Percentiles rank a stretch among this genome's conserved stretches.
These are phyloP conservation scores for Rubia balearica DNA, from an alignment of 305 asterid genomes.

Conservation along the genomic window DNA sequence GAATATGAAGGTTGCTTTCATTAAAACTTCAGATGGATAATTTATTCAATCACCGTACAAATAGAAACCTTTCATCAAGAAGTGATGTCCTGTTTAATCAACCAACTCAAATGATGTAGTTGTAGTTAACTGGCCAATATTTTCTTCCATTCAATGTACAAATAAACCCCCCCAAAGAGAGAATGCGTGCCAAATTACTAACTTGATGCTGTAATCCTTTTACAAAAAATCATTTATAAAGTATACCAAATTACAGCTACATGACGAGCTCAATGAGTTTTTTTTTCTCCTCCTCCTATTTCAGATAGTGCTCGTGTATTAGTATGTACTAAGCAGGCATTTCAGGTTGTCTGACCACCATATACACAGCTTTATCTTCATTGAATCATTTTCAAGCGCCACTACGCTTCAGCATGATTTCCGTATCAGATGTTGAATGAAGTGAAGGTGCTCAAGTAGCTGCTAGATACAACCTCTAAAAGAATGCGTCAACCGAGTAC, in stretches of 20 bases:
- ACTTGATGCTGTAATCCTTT: too few species aligned
- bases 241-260: not conserved
- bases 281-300: not conserved
- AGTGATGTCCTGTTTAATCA: not conserved
- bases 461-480: too few species aligned
- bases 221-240: too few species aligned
- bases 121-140: too few species aligned
- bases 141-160: too few species aligned
- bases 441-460: too few species aligned
- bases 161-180: too few species aligned
- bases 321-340: not conserved
- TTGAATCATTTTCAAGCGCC: too few species aligned
- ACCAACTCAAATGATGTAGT: not conserved
- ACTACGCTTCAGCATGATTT: too few species aligned
- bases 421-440: too few species aligned
- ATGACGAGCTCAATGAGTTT: not conserved
- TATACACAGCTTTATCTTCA: not conserved
- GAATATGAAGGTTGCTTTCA: not conserved
- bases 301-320: not conserved
- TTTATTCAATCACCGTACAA: not conserved
- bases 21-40: not conserved
- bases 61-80: not conserved
- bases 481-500: too few species aligned
- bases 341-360: not conserved
- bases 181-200: too few species aligned